These are phyloP conservation scores for Sarocladium brachiariae DNA, from an alignment of 2,329 filamentous ascomycete species.

Conservation along the genomic window DNA sequence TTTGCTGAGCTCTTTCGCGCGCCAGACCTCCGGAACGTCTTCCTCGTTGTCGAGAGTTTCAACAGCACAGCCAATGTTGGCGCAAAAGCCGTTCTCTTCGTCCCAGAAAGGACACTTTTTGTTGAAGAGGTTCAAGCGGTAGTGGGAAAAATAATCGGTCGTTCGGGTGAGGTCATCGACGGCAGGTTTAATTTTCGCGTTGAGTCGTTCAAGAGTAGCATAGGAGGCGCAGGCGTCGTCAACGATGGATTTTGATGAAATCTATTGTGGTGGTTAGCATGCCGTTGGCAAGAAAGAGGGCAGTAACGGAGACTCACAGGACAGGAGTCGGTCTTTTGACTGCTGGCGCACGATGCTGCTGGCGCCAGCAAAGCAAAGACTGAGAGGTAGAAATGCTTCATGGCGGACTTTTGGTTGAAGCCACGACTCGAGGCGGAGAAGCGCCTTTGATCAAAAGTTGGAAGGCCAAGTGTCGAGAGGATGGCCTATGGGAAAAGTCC, in stretches of 20 bases:
- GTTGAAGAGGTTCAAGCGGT: slow-evolving; percentile 89
- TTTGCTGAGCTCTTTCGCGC: slow-evolving; percentile 85
- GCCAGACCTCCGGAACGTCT: slow-evolving; percentile 87
- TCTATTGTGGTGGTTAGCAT: slow-evolving; percentile 40
- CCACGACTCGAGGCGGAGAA: background rate
- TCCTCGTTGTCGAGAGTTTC: slow-evolving; percentile 93
- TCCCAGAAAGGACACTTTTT: slow-evolving; percentile 95
- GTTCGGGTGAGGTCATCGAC: slow-evolving; percentile 75
- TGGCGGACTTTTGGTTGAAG: slow-evolving; percentile 23
- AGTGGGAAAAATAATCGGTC: slow-evolving; percentile 98
- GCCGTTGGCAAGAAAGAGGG: background rate
- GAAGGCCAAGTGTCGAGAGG: background rate
- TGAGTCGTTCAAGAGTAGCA: slow-evolving; percentile 78
- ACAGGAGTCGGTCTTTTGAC: slow-evolving; percentile 38
- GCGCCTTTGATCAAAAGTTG: background rate
- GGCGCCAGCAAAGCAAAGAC: slow-evolving; percentile 49
- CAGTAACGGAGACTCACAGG: slow-evolving; percentile 36
- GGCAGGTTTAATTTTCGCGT: slow-evolving; percentile 66
- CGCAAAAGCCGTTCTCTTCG: slow-evolving; percentile 89
- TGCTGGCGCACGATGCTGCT: slow-evolving; percentile 36
- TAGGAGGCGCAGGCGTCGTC: slow-evolving; percentile 94
- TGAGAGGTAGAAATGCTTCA: slow-evolving; percentile 48
- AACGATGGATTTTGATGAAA: slow-evolving; percentile 82
- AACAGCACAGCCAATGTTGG: slow-evolving; percentile 93
- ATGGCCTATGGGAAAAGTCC: too few relatives aligned